Evolutionary conservation across 1,284 basidiomycete species (phyloP).

Genomic region (Cutaneotrichosporon sp.): DNA sequence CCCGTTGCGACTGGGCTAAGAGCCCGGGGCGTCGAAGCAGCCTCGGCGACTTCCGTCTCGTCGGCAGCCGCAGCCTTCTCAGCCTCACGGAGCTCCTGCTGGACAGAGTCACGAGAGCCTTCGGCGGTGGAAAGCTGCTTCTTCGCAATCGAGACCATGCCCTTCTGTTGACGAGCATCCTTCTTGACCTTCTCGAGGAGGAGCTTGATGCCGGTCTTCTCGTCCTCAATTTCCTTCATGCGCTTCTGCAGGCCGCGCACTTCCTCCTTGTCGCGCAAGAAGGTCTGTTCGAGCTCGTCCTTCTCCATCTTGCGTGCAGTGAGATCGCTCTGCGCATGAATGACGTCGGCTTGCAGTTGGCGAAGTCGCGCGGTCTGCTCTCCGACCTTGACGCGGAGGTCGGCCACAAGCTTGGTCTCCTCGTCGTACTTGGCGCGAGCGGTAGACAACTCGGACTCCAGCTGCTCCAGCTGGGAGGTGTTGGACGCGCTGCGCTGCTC

Average conservation of each 20-base stretch:
- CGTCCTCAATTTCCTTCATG: slow-evolving; percentile 78
- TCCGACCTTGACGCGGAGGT: slow-evolving; percentile 70
- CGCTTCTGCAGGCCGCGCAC: slow-evolving; percentile 79
- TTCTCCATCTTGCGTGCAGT: slow-evolving; percentile 88
- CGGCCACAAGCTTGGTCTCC: slow-evolving; percentile 72
- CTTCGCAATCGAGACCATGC: slow-evolving; percentile 87
- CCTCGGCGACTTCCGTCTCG: slow-evolving; percentile 38
- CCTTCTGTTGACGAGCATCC: slow-evolving; percentile 94
- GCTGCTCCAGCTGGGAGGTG: slow-evolving; percentile 60
- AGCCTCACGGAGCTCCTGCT: slow-evolving; percentile 65
- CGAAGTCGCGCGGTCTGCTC: slow-evolving; percentile 77
- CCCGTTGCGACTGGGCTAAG: slow-evolving; percentile 54
- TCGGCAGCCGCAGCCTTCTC: slow-evolving; percentile 56
- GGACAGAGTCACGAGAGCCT: slow-evolving; percentile 67
- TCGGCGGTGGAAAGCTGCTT: slow-evolving; percentile 91
- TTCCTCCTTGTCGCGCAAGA: slow-evolving; percentile 93
- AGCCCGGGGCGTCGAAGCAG: slow-evolving; percentile 68
- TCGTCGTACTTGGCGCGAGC: slow-evolving; percentile 73
- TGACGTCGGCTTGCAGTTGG: slow-evolving; percentile 75
- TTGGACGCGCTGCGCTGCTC: slow-evolving; percentile 59
- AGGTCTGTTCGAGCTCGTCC: slow-evolving; percentile 82
- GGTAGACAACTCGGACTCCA: slow-evolving; percentile 52
- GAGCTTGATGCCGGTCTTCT: slow-evolving; percentile 70
- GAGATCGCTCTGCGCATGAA: slow-evolving; percentile 87
- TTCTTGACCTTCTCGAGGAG: slow-evolving; percentile 88